Evolutionary conservation across 2,329 filamentous ascomycete genomes (phyloP).

Genomic region (Diaporthe ilicicola): DNA sequence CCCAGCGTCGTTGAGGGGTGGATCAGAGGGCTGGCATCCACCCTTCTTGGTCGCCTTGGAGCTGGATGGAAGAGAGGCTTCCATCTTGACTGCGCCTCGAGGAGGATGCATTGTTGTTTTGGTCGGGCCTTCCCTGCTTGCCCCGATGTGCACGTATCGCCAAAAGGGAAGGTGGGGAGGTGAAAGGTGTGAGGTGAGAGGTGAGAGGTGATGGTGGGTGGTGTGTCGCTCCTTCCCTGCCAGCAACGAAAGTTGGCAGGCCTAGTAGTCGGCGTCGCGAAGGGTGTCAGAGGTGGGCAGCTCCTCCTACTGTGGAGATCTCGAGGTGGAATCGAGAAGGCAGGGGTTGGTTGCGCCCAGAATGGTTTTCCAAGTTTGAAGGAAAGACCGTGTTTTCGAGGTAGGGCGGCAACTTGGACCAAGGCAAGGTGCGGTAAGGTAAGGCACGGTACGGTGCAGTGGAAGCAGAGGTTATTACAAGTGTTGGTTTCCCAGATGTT

Average conservation of each 20-base stretch:
- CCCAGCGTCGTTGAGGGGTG: not conserved
- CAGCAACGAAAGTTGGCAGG: not conserved
- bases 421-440: not conserved
- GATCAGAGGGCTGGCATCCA: conserved; percentile 5
- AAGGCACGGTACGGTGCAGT: not conserved
- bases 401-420: not conserved
- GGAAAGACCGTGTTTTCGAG: not conserved
- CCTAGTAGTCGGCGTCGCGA: not conserved
- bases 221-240: conserved; percentile 9
- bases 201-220: not conserved
- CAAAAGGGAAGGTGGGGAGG: conserved; percentile 13
- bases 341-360: not conserved
- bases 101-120: conserved; percentile 24
- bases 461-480: not conserved
- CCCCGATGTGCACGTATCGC: not conserved
- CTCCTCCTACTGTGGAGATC: not conserved
- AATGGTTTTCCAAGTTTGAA: not conserved
- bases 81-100: conserved; percentile 10
- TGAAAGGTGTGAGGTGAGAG: not conserved
- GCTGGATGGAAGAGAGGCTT: not conserved
- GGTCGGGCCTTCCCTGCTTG: conserved; percentile 8
- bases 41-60: conserved; percentile 26
- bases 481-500: not conserved
- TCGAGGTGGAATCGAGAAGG: not conserved
- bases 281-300: not conserved